Percentiles rank a stretch among this genome's conserved stretches.
These are phyloP conservation scores for Cornus controversa DNA, from an alignment of 148 eudicot genomes.

Conservation along the genomic window DNA sequence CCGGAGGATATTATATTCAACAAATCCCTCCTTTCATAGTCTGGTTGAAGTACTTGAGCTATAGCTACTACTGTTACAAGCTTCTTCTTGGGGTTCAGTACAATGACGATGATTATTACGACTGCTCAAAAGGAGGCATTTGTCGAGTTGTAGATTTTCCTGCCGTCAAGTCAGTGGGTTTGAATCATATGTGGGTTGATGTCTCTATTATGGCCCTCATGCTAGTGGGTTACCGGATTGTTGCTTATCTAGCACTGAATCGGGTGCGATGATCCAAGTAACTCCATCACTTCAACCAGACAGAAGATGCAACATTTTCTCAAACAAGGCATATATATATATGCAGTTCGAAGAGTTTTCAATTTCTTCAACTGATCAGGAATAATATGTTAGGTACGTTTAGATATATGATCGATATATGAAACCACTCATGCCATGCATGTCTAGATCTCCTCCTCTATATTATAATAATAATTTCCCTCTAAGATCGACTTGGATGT, in stretches of 20 bases:
- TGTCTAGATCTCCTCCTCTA: slow-evolving; percentile 26
- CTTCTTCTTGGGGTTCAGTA: slow-evolving; percentile 91
- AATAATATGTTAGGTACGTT: slow-evolving; percentile 36
- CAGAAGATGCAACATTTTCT: slow-evolving; percentile 3
- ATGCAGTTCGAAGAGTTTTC: slow-evolving; percentile 26
- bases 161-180: slow-evolving; percentile 63
- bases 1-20: slow-evolving; percentile 92
- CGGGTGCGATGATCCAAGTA: slow-evolving; percentile 53
- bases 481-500: slow-evolving; percentile 16
- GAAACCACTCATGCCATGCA: slow-evolving; percentile 16
- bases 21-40: slow-evolving; percentile 90
- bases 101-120: slow-evolving; percentile 66
- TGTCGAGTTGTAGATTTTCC: slow-evolving; percentile 79
- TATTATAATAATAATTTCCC: slow-evolving; percentile 27
- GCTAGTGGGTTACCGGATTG: slow-evolving; percentile 81
- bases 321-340: no score
- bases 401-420: no score
- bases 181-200: slow-evolving; percentile 65
- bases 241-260: slow-evolving; percentile 84
- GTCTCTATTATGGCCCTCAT: slow-evolving; percentile 66
- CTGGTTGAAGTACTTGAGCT: slow-evolving; percentile 96
- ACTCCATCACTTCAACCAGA: no score
- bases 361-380: slow-evolving; percentile 21
- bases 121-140: slow-evolving; percentile 62
- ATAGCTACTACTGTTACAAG: slow-evolving; percentile 91